Conservation (phyloP, 2,329 filamentous ascomycete species). For the Talaromyces sp. region DNA sequence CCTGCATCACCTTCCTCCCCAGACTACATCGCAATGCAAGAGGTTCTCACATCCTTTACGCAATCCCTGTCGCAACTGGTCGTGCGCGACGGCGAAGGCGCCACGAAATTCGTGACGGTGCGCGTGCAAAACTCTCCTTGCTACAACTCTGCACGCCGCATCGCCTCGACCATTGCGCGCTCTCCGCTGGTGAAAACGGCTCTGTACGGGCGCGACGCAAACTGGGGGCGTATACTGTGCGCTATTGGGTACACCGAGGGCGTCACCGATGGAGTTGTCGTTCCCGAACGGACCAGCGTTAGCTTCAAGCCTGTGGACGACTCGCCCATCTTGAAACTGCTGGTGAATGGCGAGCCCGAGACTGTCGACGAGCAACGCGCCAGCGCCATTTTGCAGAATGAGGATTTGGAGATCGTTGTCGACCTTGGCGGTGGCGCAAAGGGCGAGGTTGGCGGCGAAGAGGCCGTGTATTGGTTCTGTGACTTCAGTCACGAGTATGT, state of each 20-base stretch:
- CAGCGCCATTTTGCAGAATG: slow-evolving; percentile 54
- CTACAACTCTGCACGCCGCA: slow-evolving; percentile 66
- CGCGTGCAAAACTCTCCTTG: slow-evolving; percentile 68
- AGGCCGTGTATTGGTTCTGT: slow-evolving; percentile 60
- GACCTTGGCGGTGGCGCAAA: slow-evolving; percentile 49
- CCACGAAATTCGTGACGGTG: slow-evolving; percentile 96
- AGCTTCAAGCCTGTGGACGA: slow-evolving; percentile 57
- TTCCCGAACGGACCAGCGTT: slow-evolving; percentile 54
- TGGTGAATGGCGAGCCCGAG: slow-evolving; percentile 59
- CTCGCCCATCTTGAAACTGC: slow-evolving; percentile 50
- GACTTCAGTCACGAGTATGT: slow-evolving; percentile 67
- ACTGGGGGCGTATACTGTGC: slow-evolving; percentile 96
- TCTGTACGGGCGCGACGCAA: slow-evolving; percentile 92
- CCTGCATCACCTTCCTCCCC: slow-evolving; percentile 44
- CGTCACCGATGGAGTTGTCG: slow-evolving; percentile 41
- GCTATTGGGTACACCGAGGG: slow-evolving; percentile 74
- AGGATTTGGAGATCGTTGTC: slow-evolving; percentile 59
- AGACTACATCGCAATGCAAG: slow-evolving; percentile 67
- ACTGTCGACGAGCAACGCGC: slow-evolving; percentile 56
- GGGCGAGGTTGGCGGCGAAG: slow-evolving; percentile 40
- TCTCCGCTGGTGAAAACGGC: slow-evolving; percentile 96
- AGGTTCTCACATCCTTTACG: slow-evolving; percentile 69
- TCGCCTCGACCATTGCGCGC: slow-evolving; percentile 82
- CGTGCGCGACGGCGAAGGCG: slow-evolving; percentile 92
- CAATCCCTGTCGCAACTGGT: slow-evolving; percentile 85